phyloP scores from a whole-genome alignment of 805 yeast species.

The Nakazawaea holstii region DNA sequence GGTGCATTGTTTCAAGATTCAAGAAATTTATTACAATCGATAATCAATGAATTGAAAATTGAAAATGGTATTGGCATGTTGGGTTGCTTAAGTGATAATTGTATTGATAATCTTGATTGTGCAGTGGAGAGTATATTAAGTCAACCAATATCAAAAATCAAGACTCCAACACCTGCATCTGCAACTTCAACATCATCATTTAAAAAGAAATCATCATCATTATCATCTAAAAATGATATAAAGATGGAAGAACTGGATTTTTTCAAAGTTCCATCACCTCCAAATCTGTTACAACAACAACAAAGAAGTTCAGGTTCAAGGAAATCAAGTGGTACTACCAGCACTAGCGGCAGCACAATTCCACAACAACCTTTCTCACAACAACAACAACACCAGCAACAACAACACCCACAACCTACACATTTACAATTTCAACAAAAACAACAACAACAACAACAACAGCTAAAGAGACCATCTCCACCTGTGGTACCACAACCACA shows the following conservation, averaged over 20 bases:
- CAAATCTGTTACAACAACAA: conserved; percentile 7
- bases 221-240: conserved; percentile 3
- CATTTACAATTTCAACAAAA: conserved; percentile 19
- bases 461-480: not conserved
- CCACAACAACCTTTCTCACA: conserved; percentile 1
- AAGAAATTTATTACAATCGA: conserved; percentile 46
- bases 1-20: conserved; percentile 75
- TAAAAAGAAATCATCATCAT: conserved; percentile 2
- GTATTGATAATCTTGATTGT: conserved; percentile 50
- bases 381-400: not conserved
- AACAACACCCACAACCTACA: conserved; percentile 12
- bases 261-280: conserved; percentile 10
- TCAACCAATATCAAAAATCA: conserved; percentile 24
- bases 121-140: conserved; percentile 59
- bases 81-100: conserved; percentile 55
- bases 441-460: not conserved
- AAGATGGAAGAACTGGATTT: conserved; percentile 3
- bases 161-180: no score
- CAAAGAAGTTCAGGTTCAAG: conserved; percentile 4
- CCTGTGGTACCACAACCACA: conserved; percentile 4
- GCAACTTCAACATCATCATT: not conserved
- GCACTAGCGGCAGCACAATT: conserved; percentile 5
- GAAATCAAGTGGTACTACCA: conserved; percentile 1
- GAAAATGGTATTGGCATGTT: conserved; percentile 52
- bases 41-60: conserved; percentile 42